Conservation (phyloP, 2,329 filamentous ascomycete species). For the Diaporthe nobilis region DNA sequence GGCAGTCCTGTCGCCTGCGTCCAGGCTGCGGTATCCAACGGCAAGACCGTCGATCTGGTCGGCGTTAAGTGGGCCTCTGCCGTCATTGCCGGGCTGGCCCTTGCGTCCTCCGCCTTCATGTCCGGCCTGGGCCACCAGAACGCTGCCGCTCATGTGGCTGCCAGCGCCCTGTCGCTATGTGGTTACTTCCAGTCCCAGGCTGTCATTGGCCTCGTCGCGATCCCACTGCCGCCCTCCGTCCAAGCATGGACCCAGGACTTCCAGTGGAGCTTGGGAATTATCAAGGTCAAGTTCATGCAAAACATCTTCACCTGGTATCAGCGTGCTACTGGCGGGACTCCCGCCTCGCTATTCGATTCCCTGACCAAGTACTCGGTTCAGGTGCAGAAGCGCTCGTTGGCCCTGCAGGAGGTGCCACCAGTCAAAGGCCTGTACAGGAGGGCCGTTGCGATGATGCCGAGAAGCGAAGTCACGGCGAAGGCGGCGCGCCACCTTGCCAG, state of each 20-base stretch:
- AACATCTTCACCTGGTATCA: constrained; percentile 90
- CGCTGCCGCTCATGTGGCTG: constrained; percentile 87
- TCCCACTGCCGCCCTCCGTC: constrained; percentile 83
- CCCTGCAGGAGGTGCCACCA: constrained; percentile 49
- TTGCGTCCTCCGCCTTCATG: constrained; percentile 84
- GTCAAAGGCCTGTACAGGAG: constrained; percentile 50
- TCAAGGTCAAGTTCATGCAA: constrained; percentile 83
- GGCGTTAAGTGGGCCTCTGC: constrained; percentile 87
- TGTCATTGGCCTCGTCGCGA: constrained; percentile 83
- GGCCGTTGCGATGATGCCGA: constrained; percentile 53
- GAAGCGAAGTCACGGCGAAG: constrained; percentile 43
- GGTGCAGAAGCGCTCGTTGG: constrained; percentile 74
- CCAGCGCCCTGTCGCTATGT: constrained; percentile 87
- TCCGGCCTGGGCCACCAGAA: constrained; percentile 89
- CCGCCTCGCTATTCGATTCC: constrained; percentile 79
- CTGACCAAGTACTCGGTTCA: constrained; percentile 80
- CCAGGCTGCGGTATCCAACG: constrained; percentile 84
- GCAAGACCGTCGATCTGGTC: constrained; percentile 85
- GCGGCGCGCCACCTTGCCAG: constrained; percentile 33
- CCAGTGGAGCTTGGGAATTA: constrained; percentile 93
- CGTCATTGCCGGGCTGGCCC: constrained; percentile 80
- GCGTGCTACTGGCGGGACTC: constrained; percentile 84
- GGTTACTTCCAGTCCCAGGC: constrained; percentile 91
- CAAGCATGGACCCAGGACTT: constrained; percentile 92
- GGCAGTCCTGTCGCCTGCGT: constrained; percentile 79